A percentile compares a stretch with the other conserved stretches of the same genome.
phyloP scores from a whole-genome alignment of 805 yeast species.

The Peterozyma toletana region DNA sequence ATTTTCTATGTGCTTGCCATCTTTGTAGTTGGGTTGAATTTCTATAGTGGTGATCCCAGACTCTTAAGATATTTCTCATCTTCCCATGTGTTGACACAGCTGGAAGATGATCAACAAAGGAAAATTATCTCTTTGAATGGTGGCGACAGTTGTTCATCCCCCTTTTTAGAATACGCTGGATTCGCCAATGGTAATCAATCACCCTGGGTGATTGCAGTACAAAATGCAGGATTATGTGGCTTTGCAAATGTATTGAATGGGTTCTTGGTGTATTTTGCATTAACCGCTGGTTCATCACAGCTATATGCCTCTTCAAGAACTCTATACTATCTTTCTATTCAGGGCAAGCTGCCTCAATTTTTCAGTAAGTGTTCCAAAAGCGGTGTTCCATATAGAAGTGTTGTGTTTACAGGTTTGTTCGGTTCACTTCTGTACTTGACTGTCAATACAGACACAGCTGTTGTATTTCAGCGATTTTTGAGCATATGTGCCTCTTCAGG shows the following conservation, averaged over 20 bases:
- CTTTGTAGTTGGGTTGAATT: slow-evolving; percentile 62
- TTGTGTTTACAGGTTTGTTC: slow-evolving; percentile 53
- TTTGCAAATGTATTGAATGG: slow-evolving; percentile 46
- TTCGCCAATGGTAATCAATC: slow-evolving; percentile 40
- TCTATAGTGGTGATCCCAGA: slow-evolving; percentile 75
- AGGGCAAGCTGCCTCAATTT: slow-evolving; percentile 53
- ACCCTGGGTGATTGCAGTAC: slow-evolving; percentile 52
- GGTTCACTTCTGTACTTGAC: slow-evolving; percentile 57
- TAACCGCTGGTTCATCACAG: slow-evolving; percentile 52
- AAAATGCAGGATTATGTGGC: slow-evolving; percentile 42
- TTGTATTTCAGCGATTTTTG: slow-evolving; percentile 60
- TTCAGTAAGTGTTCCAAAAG: slow-evolving; percentile 51
- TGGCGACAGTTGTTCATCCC: slow-evolving; percentile 17
- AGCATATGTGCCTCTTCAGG: slow-evolving; percentile 70
- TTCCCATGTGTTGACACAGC: no score
- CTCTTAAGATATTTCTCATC: slow-evolving; percentile 38
- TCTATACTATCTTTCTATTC: slow-evolving; percentile 44
- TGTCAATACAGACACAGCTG: slow-evolving; percentile 48
- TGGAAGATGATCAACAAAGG: no score
- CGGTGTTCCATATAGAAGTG: slow-evolving; percentile 74
- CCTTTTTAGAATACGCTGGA: slow-evolving; percentile 25
- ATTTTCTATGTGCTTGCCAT: slow-evolving; percentile 60
- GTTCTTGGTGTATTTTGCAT: slow-evolving; percentile 46
- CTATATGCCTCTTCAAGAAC: slow-evolving; percentile 53
- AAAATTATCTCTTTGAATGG: slow-evolving; percentile 17